Base-by-base conservation (phyloP, 768 basidiomycete genomes). In the Boletus fagicola region DNA sequence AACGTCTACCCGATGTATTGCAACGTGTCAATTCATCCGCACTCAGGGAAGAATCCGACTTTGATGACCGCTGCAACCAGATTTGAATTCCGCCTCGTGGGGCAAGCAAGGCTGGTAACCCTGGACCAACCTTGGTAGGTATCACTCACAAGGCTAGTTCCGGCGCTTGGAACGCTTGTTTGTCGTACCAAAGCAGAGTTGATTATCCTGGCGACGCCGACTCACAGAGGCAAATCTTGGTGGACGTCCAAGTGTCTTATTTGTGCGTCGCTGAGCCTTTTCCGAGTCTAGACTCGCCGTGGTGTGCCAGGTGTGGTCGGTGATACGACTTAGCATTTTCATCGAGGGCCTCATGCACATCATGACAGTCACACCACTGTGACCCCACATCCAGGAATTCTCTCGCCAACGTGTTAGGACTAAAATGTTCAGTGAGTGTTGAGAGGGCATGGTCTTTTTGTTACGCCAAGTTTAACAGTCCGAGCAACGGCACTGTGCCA, bases 71-170 rank as follows among this genome's bases (percentile, higher is more conserved):
- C 22, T 45, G 40, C 3, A 9, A 33, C 36, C 33, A 40, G 24
- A 62, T 53, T 26, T 28, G 50, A 58, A 20, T 28, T 28, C 48
- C 9, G 51, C 67, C 66, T 68, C 66, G 49, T 67, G 66, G 53
- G 1, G 31, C 12, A 49, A 61, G 65, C 65, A 24, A 64, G 67
- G 66, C 31, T 15, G 39, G 5, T 24, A 18, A 35, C 7, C 44
- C 54, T 48, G 30, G n/a, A 20, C 13, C 20, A 10, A 44, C 39
- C 9, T 54, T 11, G 36, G 38, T 40, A 16, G 54, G 7, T 24
- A 54, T 54, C 12, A 26, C 28, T 28, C 3, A 39, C 30, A 12
- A 18, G 12, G 28, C 13, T 33, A n/a, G n/a, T n/a, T n/a, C n/a
- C n/a, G n/a, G 28, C 40, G 42, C 44, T 47, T 20, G n/a, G 6